Percentiles rank a stretch among this genome's conserved stretches.
Evolutionary conservation across 2,329 filamentous ascomycete genomes (phyloP).

Genomic region (Fusarium redolens): DNA sequence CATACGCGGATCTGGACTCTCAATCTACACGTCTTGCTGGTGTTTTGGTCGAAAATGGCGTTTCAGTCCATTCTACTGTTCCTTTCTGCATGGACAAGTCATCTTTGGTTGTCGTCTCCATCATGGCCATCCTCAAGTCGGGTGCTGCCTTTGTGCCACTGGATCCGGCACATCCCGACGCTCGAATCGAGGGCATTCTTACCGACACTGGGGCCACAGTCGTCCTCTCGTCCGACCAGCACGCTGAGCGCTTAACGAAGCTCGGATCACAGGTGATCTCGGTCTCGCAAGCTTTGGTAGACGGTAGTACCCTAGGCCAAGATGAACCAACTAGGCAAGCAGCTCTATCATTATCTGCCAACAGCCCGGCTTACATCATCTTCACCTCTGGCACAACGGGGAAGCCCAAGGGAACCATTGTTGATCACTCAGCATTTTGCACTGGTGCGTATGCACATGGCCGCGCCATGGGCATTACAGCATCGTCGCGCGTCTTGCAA

Average conservation of each 20-base stretch:
- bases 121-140: conserved; percentile 16
- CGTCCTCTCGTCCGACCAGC: not conserved
- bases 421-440: conserved; percentile 21
- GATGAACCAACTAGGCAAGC: not conserved
- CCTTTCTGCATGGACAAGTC: conserved; percentile 34
- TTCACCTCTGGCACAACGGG: conserved; percentile 30
- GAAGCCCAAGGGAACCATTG: conserved; percentile 22
- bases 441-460: conserved; percentile 17
- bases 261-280: not conserved
- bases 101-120: not conserved
- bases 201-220: not conserved
- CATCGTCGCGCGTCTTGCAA: conserved; percentile 20
- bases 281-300: not conserved
- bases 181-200: conserved; percentile 9
- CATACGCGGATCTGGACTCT: conserved; percentile 52
- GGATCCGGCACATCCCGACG: conserved; percentile 5
- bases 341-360: not conserved
- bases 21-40: not conserved
- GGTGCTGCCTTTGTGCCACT: conserved; percentile 21
- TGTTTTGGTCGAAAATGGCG: not conserved
- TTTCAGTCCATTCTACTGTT: not conserved
- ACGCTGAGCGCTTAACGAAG: conserved; percentile 18
- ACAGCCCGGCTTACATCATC: conserved; percentile 12
- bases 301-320: not conserved
- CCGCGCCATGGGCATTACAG: conserved; percentile 9